Percentiles rank a stretch among this genome's conserved stretches.
These are phyloP conservation scores for Russula lepida DNA, from an alignment of 768 basidiomycete species.

Conservation along the genomic window DNA sequence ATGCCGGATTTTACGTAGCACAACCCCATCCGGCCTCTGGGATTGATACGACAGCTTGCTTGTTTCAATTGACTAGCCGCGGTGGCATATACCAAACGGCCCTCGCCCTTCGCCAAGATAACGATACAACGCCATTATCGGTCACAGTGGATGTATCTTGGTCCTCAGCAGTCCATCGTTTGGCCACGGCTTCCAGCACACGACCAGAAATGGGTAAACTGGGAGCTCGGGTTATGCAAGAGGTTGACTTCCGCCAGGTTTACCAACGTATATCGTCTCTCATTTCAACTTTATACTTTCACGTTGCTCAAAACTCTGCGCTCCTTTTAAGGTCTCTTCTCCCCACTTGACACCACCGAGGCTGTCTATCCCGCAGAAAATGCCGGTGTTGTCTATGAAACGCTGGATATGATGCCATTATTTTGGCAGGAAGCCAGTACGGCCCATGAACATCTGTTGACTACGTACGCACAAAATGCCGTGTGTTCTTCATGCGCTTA, in stretches of 20 bases:
- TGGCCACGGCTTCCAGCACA: neutral
- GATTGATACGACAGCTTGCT: neutral
- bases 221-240: slow-evolving; percentile 36
- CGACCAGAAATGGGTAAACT: slow-evolving; percentile 30
- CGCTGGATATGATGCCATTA: slow-evolving; percentile 44
- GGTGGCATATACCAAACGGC: slow-evolving; percentile 14
- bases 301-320: neutral
- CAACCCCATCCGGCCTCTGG: slow-evolving; percentile 25
- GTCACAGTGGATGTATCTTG: neutral
- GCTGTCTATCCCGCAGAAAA: slow-evolving; percentile 25
- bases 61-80: slow-evolving; percentile 15
- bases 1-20: slow-evolving; percentile 29
- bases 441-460: slow-evolving; percentile 47
- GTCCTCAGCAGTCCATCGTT: neutral
- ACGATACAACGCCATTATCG: neutral
- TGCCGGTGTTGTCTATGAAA: slow-evolving; percentile 35
- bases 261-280: slow-evolving; percentile 45
- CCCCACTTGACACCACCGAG: slow-evolving; percentile 6
- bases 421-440: slow-evolving; percentile 48
- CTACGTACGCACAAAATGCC: slow-evolving; percentile 37
- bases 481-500: neutral
- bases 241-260: slow-evolving; percentile 41
- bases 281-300: neutral
- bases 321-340: slow-evolving; percentile 21
- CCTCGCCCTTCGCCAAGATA: neutral